Base-by-base conservation (phyloP, 192 early-diverging fungal species). In the Pilobolus umbonatus region DNA sequence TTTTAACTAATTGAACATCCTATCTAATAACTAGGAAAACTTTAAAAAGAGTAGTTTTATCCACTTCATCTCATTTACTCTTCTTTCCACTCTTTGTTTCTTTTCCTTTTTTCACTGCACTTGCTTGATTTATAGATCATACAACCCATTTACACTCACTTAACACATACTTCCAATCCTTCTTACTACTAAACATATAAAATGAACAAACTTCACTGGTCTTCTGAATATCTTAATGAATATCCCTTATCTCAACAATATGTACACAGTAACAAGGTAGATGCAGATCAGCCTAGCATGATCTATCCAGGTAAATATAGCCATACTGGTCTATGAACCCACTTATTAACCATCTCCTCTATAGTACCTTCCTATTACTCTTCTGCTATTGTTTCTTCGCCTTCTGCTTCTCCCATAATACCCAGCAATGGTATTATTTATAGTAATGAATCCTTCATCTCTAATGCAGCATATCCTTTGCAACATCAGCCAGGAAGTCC, bases 261-360 rank as follows among this genome's bases (percentile, higher is more conserved):
- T 21, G 45, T 31, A 24, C 39, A 38, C 44, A 36, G 34, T 22
- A 53, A 53, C 17, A 6, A 36, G 15, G 51, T 36, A n/a, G 31
- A 35, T 45, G 44, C 28, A 31, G 44, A 59, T 9, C 57, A 59
- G 24, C 8, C 44, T 26, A 46, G 45, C 48, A 21, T 47, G 34
- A 32, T 64, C 26, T 64, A 64, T 57, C 36, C 62, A 49, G 62
- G 62, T 64, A 64, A 57, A 21, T n/a, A 45, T 34, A 43, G 22
- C 40, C 9, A 19, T 42, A 48, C 28, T 15, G 6, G 5, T 44
- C 3, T 50, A 50, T 50, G 14, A 30, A 24, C n/a, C 42, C 28
- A 48, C 35, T 39, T 46, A 30, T 35, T 44, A 47, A n/a, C 4
- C 12, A 15, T 57, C 17, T 57, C 19, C 25, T 43, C 26, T 50